Percentiles rank a stretch among this genome's conserved stretches.
phyloP scores from a whole-genome alignment of 768 basidiomycete species.

The Lactarius psammicola region DNA sequence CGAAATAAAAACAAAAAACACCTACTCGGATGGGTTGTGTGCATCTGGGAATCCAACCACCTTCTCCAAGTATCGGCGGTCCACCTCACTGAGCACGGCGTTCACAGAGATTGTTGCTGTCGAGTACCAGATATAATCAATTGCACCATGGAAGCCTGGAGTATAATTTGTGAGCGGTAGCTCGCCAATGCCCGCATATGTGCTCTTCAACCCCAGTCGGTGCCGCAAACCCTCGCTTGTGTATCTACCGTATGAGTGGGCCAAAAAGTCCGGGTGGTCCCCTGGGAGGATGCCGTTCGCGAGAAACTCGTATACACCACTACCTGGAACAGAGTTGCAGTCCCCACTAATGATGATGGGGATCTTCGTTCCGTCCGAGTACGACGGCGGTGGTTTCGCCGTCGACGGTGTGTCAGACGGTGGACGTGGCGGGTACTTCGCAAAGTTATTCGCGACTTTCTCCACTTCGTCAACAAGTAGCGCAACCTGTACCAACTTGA shows the following conservation, averaged over 20 bases:
- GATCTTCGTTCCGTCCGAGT: constrained; percentile 84
- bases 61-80: constrained; percentile 79
- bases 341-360: constrained; percentile 93
- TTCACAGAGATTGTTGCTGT: constrained; percentile 70
- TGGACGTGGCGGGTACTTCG: constrained; percentile 70
- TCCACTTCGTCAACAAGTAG: constrained; percentile 90
- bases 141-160: constrained; percentile 78
- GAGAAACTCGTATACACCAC: constrained; percentile 91
- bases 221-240: constrained; percentile 88
- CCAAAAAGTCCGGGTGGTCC: constrained; percentile 90
- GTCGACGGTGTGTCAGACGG: constrained; percentile 42
- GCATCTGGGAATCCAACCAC: constrained; percentile 95
- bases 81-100: constrained; percentile 86
- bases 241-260: constrained; percentile 86
- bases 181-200: constrained; percentile 65
- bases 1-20: constrained; percentile 34
- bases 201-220: constrained; percentile 76
- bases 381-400: constrained; percentile 59
- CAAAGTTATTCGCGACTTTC: constrained; percentile 83
- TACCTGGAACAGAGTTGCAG: constrained; percentile 85
- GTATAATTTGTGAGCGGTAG: constrained; percentile 85
- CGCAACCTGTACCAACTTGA: constrained; percentile 96
- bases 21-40: constrained; percentile 96
- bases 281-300: constrained; percentile 64
- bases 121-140: constrained; percentile 96